Percentiles rank a stretch among this genome's conserved stretches.
These are phyloP conservation scores for Apiospora malaysiana DNA, from an alignment of 2,329 filamentous ascomycete genomes.

Conservation along the genomic window DNA sequence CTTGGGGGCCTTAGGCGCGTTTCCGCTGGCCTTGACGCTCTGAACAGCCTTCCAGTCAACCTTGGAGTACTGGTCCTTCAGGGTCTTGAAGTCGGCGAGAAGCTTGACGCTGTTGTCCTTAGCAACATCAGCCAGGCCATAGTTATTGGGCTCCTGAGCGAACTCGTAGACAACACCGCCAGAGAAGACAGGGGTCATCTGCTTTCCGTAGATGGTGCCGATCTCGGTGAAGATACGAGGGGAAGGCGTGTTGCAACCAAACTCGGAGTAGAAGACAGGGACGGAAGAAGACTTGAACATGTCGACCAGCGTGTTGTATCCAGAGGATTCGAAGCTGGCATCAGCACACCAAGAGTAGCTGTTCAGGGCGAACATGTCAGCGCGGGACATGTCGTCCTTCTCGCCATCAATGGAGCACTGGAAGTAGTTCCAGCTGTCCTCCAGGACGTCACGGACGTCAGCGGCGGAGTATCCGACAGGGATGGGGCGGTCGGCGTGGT, in stretches of 20 bases:
- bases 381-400: conserved; percentile 64
- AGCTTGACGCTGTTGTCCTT: conserved; percentile 64
- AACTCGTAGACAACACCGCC: conserved; percentile 86
- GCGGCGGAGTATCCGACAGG: conserved; percentile 83
- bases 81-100: conserved; percentile 71
- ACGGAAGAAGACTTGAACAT: conserved; percentile 71
- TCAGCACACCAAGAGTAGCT: conserved; percentile 76
- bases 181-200: conserved; percentile 73
- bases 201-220: conserved; percentile 69
- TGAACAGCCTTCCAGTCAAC: conserved; percentile 75
- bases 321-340: conserved; percentile 66
- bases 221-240: conserved; percentile 81
- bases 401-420: conserved; percentile 66
- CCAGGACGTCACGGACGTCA: conserved; percentile 74
- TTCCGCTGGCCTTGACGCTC: conserved; percentile 62
- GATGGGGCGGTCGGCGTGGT: conserved; percentile 69
- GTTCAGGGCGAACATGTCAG: conserved; percentile 80
- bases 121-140: conserved; percentile 65
- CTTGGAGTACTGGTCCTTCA: conserved; percentile 76
- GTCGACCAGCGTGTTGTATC: conserved; percentile 66
- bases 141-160: conserved; percentile 72
- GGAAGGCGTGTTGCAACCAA: conserved; percentile 75
- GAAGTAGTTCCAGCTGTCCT: conserved; percentile 79
- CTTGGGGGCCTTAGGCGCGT: conserved; percentile 58
- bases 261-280: conserved; percentile 84